Evolutionary conservation across 2,329 filamentous ascomycete genomes (phyloP).

Genomic region (Pestalotiopsis fici): DNA sequence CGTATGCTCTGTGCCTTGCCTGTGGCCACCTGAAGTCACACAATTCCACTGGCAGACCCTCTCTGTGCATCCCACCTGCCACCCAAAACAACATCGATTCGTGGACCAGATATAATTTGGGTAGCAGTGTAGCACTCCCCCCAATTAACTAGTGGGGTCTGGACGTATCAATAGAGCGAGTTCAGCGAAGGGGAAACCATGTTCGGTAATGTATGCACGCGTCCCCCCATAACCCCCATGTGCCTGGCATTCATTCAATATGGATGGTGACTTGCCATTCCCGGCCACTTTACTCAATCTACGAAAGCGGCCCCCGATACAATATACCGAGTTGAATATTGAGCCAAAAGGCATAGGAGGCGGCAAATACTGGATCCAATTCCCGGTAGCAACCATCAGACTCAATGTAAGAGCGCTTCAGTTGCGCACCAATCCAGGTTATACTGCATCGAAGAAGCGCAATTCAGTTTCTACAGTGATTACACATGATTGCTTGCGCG

Average conservation of each 20-base stretch:
- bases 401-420: background rate
- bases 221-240: background rate
- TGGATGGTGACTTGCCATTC: conserved; percentile 8
- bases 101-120: background rate
- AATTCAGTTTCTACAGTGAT: no score
- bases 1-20: background rate
- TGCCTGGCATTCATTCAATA: conserved; percentile 1
- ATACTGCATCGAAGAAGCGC: no score
- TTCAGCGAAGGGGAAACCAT: background rate
- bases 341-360: background rate
- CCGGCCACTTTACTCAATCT: background rate
- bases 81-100: conserved; percentile 1
- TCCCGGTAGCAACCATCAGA: background rate
- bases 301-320: background rate
- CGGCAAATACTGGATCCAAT: background rate
- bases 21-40: background rate
- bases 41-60: background rate
- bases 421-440: background rate
- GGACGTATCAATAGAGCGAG: background rate
- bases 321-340: background rate
- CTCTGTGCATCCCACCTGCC: conserved; percentile 4
- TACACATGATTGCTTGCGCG: no score
- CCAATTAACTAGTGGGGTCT: background rate
- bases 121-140: background rate
- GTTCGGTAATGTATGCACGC: background rate